Evolutionary conservation across 1,284 basidiomycete species (phyloP).

Genomic region (Mrakiaceae sp.): DNA sequence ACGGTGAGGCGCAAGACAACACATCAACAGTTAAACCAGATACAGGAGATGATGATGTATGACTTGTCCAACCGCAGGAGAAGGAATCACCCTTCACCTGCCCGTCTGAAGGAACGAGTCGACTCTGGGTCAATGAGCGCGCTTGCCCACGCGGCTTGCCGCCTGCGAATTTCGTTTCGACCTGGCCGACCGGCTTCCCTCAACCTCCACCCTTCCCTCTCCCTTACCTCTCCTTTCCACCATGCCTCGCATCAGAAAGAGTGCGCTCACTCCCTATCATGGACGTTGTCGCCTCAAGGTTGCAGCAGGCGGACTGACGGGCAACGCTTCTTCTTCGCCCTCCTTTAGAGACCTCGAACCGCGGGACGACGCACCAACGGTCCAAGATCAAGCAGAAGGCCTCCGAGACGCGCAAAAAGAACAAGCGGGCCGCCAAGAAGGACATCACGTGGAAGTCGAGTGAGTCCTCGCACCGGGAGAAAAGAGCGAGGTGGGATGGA

Average conservation of each 20-base stretch:
- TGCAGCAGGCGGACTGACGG: background rate
- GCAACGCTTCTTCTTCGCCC: no score
- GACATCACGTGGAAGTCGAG: slow-evolving; percentile 84
- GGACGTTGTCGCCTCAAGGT: background rate
- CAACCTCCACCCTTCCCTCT: background rate
- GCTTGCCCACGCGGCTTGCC: no score
- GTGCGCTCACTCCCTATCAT: slow-evolving; percentile 34
- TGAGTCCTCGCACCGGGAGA: slow-evolving; percentile 38
- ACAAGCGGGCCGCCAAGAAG: slow-evolving; percentile 66
- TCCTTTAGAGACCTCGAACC: slow-evolving; percentile 69
- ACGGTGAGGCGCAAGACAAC: no score
- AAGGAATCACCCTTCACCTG: no score
- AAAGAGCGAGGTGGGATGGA: background rate
- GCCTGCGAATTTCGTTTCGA: no score
- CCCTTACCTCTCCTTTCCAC: slow-evolving; percentile 8
- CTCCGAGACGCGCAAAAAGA: slow-evolving; percentile 65
- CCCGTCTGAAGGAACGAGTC: no score
- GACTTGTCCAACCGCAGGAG: no score
- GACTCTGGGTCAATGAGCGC: no score
- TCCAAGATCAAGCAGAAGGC: slow-evolving; percentile 69
- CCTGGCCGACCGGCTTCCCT: no score
- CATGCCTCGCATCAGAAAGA: slow-evolving; percentile 68
- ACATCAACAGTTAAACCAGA: no score
- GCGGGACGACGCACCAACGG: slow-evolving; percentile 59
- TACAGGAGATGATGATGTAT: no score